phyloP scores from a whole-genome alignment of 2,329 filamentous ascomycete genomes.

The Fusarium sp. region DNA sequence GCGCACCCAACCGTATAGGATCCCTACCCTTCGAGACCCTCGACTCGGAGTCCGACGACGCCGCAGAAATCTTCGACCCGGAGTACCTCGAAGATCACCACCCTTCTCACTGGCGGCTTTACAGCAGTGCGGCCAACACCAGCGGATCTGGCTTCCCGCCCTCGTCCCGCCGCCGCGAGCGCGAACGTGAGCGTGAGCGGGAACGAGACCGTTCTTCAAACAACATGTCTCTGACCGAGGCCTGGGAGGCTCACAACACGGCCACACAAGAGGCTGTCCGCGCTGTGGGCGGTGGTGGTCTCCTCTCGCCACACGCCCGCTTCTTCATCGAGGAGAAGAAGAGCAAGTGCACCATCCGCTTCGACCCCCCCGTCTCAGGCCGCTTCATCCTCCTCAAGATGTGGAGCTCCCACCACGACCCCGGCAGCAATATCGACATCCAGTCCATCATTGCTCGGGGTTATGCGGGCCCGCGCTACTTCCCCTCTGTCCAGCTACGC shows the following conservation, averaged over 20 bases:
- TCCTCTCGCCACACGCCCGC: slow-evolving; percentile 79
- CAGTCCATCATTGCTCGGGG: slow-evolving; percentile 87
- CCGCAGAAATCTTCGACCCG: slow-evolving; percentile 43
- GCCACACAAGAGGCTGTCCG: slow-evolving; percentile 69
- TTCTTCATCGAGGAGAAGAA: slow-evolving; percentile 88
- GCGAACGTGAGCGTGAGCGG: slow-evolving; percentile 33
- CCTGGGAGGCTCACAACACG: slow-evolving; percentile 61
- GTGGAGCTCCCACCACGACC: slow-evolving; percentile 81
- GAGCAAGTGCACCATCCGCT: slow-evolving; percentile 87
- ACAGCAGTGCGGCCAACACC: slow-evolving; percentile 32
- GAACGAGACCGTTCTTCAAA: slow-evolving; percentile 30
- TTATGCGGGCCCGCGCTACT: slow-evolving; percentile 87
- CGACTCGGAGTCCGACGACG: slow-evolving; percentile 52
- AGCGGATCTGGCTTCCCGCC: slow-evolving; percentile 29
- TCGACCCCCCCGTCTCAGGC: slow-evolving; percentile 84
- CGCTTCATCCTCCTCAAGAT: slow-evolving; percentile 90
- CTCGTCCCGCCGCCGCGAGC: slow-evolving; percentile 29
- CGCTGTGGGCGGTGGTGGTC: slow-evolving; percentile 68
- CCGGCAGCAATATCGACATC: slow-evolving; percentile 83
- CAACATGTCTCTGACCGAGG: slow-evolving; percentile 48
- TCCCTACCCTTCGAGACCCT: slow-evolving; percentile 67
- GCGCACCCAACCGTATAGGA: slow-evolving; percentile 65
- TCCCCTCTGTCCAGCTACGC: slow-evolving; percentile 75
- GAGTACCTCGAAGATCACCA: slow-evolving; percentile 46
- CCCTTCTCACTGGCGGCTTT: slow-evolving; percentile 41